Evolutionary conservation across 148 eudicot genomes (phyloP).

Genomic region (Vaccinium myrtillus): DNA sequence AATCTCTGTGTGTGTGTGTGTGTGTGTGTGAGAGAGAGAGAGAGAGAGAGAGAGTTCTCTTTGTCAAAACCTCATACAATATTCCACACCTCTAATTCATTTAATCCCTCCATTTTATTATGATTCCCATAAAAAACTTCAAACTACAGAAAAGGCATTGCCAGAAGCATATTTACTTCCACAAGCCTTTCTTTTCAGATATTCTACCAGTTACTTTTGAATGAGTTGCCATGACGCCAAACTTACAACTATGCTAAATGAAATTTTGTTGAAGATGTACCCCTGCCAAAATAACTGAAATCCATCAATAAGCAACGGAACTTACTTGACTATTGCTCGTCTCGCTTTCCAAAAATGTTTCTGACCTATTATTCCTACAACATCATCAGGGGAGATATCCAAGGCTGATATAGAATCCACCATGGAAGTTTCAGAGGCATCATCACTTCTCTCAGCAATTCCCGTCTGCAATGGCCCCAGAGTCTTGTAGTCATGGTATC

Average conservation of each 20-base stretch:
- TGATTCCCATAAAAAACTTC: too few relatives aligned
- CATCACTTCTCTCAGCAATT: constrained; percentile 50
- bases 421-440: constrained; percentile 67
- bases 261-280: not conserved
- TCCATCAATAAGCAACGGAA: constrained; percentile 13
- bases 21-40: not conserved
- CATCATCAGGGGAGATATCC: constrained; percentile 77
- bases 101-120: too few relatives aligned
- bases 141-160: too few relatives aligned
- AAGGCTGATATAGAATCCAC: constrained; percentile 58
- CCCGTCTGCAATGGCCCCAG: constrained; percentile 27
- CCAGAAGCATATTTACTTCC: too few relatives aligned
- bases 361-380: constrained; percentile 76
- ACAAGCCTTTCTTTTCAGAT: too few relatives aligned
- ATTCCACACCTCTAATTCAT: too few relatives aligned
- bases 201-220: not conserved
- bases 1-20: too few relatives aligned
- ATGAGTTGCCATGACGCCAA: constrained; percentile 1
- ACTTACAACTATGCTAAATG: not conserved
- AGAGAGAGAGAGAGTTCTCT: not conserved
- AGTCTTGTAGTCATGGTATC: constrained; percentile 28
- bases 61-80: too few relatives aligned
- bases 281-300: constrained; percentile 7
- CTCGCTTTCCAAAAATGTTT: constrained; percentile 96
- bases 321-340: constrained; percentile 89